Evolutionary conservation across 2,329 filamentous ascomycete species (phyloP).

Genomic region (Beauveria sp.): DNA sequence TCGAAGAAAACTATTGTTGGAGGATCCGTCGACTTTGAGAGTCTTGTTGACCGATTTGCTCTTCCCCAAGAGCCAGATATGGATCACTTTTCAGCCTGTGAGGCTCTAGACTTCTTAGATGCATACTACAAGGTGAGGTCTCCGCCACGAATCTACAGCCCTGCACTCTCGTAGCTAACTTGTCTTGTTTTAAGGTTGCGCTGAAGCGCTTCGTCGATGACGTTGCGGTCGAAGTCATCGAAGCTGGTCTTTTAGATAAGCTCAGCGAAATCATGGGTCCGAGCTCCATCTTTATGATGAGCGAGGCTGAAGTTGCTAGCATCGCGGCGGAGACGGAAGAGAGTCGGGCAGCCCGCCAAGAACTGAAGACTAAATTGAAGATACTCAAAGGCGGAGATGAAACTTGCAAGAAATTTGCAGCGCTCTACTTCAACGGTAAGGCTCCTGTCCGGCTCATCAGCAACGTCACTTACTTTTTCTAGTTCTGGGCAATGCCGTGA

Average conservation of each 20-base stretch:
- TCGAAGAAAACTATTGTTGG: neutral
- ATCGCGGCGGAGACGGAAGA: conserved; percentile 17
- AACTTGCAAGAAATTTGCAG: conserved; percentile 5
- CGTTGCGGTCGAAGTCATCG: conserved; percentile 19
- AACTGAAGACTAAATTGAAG: neutral
- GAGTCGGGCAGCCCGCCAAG: neutral
- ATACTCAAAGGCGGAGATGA: neutral
- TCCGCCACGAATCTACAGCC: neutral
- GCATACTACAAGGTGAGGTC: conserved; percentile 33
- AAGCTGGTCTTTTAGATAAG: conserved; percentile 15
- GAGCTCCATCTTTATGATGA: conserved; percentile 14
- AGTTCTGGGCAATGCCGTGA: neutral
- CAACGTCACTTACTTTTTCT: neutral
- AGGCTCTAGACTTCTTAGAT: conserved; percentile 29
- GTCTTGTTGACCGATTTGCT: neutral
- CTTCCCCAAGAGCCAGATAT: conserved; percentile 17
- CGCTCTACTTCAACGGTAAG: neutral
- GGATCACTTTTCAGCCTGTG: conserved; percentile 21
- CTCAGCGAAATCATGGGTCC: conserved; percentile 17
- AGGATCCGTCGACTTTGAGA: neutral
- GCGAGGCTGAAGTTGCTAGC: conserved; percentile 12
- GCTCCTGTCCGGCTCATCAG: too few relatives aligned
- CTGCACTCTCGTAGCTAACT: neutral
- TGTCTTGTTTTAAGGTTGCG: conserved; percentile 13
- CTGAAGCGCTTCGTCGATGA: conserved; percentile 17